Percentiles rank a stretch among this genome's conserved stretches.
These are phyloP conservation scores for Fraxinus cuspidata DNA, from an alignment of 257 asterid species.

Conservation along the genomic window DNA sequence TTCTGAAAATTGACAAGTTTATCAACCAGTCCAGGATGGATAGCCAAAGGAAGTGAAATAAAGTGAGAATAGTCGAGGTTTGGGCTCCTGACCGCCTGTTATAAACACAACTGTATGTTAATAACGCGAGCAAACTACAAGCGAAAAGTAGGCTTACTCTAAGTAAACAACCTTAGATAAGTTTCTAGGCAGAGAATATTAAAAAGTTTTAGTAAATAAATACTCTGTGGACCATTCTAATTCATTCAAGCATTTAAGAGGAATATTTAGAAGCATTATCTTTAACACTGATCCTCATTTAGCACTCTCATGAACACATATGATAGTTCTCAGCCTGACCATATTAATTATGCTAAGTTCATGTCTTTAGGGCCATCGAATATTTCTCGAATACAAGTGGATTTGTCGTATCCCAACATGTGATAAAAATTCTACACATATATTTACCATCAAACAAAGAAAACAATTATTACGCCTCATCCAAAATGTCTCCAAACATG, in stretches of 20 bases:
- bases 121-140: constrained; percentile 3
- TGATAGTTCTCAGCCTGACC: not conserved
- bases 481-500: too few species aligned
- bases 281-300: constrained; percentile 3
- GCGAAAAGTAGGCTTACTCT: not conserved
- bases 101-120: constrained; percentile 26
- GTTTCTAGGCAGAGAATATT: not conserved
- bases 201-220: constrained; percentile 6
- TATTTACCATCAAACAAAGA: not conserved
- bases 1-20: constrained; percentile 77
- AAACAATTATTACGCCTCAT: not conserved
- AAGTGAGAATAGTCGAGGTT: constrained; percentile 88
- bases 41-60: constrained; percentile 93
- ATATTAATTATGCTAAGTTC: not conserved
- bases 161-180: not conserved
- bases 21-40: constrained; percentile 74
- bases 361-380: not conserved
- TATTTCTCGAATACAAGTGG: not conserved
- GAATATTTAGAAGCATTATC: not conserved
- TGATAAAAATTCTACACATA: not conserved
- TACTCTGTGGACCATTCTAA: constrained; percentile 1
- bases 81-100: constrained; percentile 78
- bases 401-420: not conserved
- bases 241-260: constrained; percentile 7
- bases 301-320: not conserved